Evolutionary conservation across 352 stramenopile species (phyloP).

Genomic region (Chloridella minuta): DNA sequence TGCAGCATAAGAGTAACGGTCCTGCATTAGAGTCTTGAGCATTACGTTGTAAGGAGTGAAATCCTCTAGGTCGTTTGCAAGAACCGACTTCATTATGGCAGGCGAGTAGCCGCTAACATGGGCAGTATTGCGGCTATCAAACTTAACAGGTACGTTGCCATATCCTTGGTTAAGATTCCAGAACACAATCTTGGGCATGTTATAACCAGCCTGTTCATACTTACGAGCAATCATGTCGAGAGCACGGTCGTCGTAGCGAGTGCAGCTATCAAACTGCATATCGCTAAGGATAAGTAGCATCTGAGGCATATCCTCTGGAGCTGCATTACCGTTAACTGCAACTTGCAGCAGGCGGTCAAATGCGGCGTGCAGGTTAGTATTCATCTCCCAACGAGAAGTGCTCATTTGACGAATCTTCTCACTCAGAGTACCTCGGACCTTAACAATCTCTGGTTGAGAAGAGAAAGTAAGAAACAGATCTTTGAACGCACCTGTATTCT

Average conservation of each 20-base stretch:
- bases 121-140: background rate
- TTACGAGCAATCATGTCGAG: background rate
- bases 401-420: background rate
- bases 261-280: constrained; percentile 6
- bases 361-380: background rate
- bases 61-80: background rate
- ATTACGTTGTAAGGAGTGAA: background rate
- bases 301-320: constrained; percentile 9
- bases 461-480: constrained; percentile 13
- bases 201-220: constrained; percentile 11
- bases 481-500: constrained; percentile 9
- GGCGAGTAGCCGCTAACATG: background rate
- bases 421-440: background rate
- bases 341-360: background rate
- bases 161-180: background rate
- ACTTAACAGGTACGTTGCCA: background rate
- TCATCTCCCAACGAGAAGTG: background rate
- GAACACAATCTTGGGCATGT: background rate
- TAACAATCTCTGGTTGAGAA: background rate
- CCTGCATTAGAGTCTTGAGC: background rate
- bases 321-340: background rate
- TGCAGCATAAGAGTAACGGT: background rate
- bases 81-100: background rate
- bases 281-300: background rate
- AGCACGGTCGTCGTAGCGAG: background rate